Base-by-base conservation (phyloP, 2,329 filamentous ascomycete genomes). In the Pseudogymnoascus sp. region DNA sequence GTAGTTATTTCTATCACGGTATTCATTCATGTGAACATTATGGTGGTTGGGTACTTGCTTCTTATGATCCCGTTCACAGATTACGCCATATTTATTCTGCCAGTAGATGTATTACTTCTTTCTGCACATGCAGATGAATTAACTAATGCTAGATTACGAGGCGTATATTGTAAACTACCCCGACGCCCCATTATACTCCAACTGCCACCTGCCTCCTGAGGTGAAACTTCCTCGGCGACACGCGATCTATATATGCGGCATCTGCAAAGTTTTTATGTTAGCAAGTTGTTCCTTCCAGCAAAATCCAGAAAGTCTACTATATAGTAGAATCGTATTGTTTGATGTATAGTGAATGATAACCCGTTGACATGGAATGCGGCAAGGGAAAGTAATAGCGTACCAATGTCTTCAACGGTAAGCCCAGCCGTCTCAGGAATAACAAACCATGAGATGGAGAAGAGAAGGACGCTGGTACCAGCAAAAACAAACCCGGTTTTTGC, bases 361-460 rank as follows among this genome's bases (percentile, higher is more conserved):
- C 12, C 12, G 6, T 11, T 14, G 41, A 45, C 16, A 23, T 6
- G 21, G 3, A 45, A 45, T 2, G 11, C 19, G 11, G 21, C 11
- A 14, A 23, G 21, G 41, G 14, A 6, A 26, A 21, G 21, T 12
- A 45, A 6, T 26, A 64, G 38, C 63, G 58, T 65, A 68, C 83
- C 80, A 63, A 84, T 79, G 66, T 83, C 79, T 38, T 72, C 72
- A 0, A 77, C 72, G 1, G 71, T 78, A 19, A 79, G 70, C 3
- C 78, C 78, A 69, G 78, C 80, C 72, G 82, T 83, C 68, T 85
- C 82, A 0, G 83, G 82, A 0, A 84, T 72, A 37, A 74, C 72
- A 10, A 75, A 71, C 72, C 75, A 85, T 0, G 77, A 75, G 0
- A 77, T 52, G 1, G 72, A 62, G 2, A 75, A 69, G 16, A 74